phyloP scores from a whole-genome alignment of 2,329 filamentous ascomycete genomes.

The Pestalotiopsis sp. region DNA sequence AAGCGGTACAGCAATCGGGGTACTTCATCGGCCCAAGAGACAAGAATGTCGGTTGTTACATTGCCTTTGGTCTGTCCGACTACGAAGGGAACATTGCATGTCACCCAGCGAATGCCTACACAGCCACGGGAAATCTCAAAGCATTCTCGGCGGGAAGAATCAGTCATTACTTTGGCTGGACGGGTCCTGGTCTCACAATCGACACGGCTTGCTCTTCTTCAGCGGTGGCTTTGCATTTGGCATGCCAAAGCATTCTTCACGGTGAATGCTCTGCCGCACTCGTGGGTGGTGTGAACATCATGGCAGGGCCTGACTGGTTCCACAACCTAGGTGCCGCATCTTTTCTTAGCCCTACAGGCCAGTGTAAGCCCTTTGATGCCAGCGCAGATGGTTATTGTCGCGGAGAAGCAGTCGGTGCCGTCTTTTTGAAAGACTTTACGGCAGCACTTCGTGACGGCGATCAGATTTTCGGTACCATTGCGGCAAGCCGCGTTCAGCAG shows the following conservation, averaged over 20 bases:
- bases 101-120: slow-evolving; percentile 32
- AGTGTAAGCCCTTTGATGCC: slow-evolving; percentile 50
- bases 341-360: slow-evolving; percentile 53
- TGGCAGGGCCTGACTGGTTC: slow-evolving; percentile 68
- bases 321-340: slow-evolving; percentile 63
- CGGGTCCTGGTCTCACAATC: slow-evolving; percentile 29
- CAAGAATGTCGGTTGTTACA: slow-evolving; percentile 19
- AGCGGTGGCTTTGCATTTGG: slow-evolving; percentile 24
- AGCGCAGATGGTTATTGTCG: slow-evolving; percentile 50
- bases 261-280: slow-evolving; percentile 67
- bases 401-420: slow-evolving; percentile 18
- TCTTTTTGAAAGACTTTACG: slow-evolving; percentile 23
- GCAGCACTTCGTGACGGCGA: slow-evolving; percentile 23
- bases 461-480: slow-evolving; percentile 57
- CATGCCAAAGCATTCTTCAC: slow-evolving; percentile 62
- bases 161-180: slow-evolving; percentile 38
- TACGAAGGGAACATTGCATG: slow-evolving; percentile 55
- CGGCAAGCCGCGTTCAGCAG: slow-evolving; percentile 53
- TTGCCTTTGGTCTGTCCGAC: slow-evolving; percentile 48
- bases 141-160: slow-evolving; percentile 38
- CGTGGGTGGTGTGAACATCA: slow-evolving; percentile 65
- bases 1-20: slow-evolving; percentile 67
- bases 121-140: slow-evolving; percentile 23
- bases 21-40: slow-evolving; percentile 18
- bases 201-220: slow-evolving; percentile 35